Evolutionary conservation across 2,329 filamentous ascomycete species (phyloP).

Genomic region (Stagonosporopsis chrysanthemi): DNA sequence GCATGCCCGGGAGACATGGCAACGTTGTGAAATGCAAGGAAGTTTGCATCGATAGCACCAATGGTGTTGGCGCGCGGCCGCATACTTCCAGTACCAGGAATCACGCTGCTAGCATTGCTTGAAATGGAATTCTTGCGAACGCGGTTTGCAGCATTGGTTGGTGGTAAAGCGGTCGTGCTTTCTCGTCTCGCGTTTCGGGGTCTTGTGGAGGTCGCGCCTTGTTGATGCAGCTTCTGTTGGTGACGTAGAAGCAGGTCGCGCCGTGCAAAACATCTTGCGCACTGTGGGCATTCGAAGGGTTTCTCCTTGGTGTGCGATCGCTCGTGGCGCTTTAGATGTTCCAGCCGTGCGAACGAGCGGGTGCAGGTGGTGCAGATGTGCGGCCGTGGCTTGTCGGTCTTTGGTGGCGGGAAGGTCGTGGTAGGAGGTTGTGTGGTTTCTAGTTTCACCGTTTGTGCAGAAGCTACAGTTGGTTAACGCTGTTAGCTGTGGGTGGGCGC

Average conservation of each 20-base stretch:
- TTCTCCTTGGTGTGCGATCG: slow-evolving; percentile 99
- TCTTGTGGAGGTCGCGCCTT: slow-evolving; percentile 83
- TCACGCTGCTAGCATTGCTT: slow-evolving; percentile 59
- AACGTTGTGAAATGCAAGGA: slow-evolving; percentile 68
- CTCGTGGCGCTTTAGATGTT: slow-evolving; percentile 97
- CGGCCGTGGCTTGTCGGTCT: slow-evolving; percentile 96
- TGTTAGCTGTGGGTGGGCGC: slow-evolving; percentile 28
- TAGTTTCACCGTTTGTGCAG: slow-evolving; percentile 43
- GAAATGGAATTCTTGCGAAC: slow-evolving; percentile 94
- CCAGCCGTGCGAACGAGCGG: slow-evolving; percentile 90
- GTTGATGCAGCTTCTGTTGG: slow-evolving; percentile 98
- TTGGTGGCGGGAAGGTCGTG: slow-evolving; percentile 75
- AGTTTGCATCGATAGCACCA: slow-evolving; percentile 80
- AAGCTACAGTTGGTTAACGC: slow-evolving; percentile 31
- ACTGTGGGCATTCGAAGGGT: slow-evolving; percentile 96
- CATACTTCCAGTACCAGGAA: slow-evolving; percentile 66
- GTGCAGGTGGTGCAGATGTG: slow-evolving; percentile 92
- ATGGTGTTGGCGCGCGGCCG: slow-evolving; percentile 95
- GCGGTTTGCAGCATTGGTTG: slow-evolving; percentile 70
- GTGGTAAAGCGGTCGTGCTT: slow-evolving; percentile 76
- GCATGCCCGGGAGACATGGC: slow-evolving; percentile 58
- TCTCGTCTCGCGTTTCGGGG: slow-evolving; percentile 85
- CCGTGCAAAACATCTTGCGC: slow-evolving; percentile 90
- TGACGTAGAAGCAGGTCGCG: slow-evolving; percentile 90
- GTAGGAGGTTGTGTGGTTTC: slow-evolving; percentile 36